Base-by-base conservation (phyloP, 345 rosid species). In the Citrus glauca region DNA sequence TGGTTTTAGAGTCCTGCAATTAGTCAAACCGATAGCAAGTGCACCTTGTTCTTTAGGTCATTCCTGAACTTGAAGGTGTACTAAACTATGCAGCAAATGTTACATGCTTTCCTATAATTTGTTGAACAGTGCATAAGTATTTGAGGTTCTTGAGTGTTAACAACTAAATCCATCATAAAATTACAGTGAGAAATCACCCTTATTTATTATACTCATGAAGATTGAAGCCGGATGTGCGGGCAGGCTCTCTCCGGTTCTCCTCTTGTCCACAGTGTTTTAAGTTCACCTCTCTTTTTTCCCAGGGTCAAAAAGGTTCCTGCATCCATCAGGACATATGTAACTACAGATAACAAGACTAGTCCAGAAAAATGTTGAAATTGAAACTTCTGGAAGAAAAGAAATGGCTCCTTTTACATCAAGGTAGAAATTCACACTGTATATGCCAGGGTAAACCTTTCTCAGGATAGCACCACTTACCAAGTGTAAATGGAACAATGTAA, bases 401-500 rank as follows among this genome's bases (percentile, higher is more conserved):
- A 11, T 24, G 9, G 20, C 19, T 6, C 8, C 30, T 16, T 50
- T 50, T 48, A 55, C 22, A 19, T 32, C 40, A 69, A 7, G 30
- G 33, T 48, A 70, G 20, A 56, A 33, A 56, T n/a, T 73, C 7
- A 5, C 7, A 25, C 17, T 33, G 6, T 0, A 42, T 7, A 63
- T 42, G 17, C 22, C 30, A 13, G 50, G 13, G 63, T 8, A 35
- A 17, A 40, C 22, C 13, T 4, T 61, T 71, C 53, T 65, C 50
- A 42, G 55, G 20, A 20, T 56, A 57, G 9, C 33, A 35, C 20
- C 11, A 73, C 86, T 91, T 88, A 94, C 99, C 98, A 7, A 96
- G 95, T 25, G 93, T 92, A 85, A 96, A 96, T 4, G 99, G 98
- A 71, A 96, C 99, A 2, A 96, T 94, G 85, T 96, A 94, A 68